Conservation (phyloP, 2,329 filamentous ascomycete species). For the Aspergillus caelatus region DNA sequence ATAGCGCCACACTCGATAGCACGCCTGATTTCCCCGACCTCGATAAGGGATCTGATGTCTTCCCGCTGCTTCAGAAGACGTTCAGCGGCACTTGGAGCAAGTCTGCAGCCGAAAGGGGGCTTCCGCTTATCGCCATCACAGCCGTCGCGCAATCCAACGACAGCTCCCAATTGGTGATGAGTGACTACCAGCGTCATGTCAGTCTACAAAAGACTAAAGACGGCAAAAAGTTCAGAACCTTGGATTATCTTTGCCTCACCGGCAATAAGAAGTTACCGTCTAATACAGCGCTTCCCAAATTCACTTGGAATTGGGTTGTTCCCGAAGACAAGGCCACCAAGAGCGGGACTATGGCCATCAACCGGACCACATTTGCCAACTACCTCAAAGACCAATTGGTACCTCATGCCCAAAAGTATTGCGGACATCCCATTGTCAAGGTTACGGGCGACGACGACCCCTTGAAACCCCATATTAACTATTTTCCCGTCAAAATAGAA, state of each 20-base stretch:
- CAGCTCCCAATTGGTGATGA: constrained; percentile 4
- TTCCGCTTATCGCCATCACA: constrained; percentile 6
- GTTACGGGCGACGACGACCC: not conserved
- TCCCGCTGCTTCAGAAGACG: not conserved
- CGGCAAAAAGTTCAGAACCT: not conserved
- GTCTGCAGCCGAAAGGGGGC: not conserved
- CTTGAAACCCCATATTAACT: no score
- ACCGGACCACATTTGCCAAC: constrained; percentile 5
- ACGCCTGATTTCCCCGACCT: not conserved
- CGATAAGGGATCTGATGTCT: not conserved
- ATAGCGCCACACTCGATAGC: constrained; percentile 5
- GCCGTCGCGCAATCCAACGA: not conserved
- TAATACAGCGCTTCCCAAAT: not conserved
- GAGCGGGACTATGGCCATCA: constrained; percentile 14
- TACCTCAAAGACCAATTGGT: no score
- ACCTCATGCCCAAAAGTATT: no score
- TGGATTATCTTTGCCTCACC: constrained; percentile 5
- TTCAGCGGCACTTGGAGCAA: constrained; percentile 3
- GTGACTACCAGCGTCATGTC: constrained; percentile 6
- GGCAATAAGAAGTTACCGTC: not conserved
- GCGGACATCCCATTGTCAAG: not conserved
- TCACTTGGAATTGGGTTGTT: constrained; percentile 14
- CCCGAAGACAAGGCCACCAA: not conserved
- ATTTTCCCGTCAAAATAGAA: no score
- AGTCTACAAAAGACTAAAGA: not conserved